Evolutionary conservation across 495 filamentous ascomycete species (phyloP).

Genomic region (Penicillium taxi): DNA sequence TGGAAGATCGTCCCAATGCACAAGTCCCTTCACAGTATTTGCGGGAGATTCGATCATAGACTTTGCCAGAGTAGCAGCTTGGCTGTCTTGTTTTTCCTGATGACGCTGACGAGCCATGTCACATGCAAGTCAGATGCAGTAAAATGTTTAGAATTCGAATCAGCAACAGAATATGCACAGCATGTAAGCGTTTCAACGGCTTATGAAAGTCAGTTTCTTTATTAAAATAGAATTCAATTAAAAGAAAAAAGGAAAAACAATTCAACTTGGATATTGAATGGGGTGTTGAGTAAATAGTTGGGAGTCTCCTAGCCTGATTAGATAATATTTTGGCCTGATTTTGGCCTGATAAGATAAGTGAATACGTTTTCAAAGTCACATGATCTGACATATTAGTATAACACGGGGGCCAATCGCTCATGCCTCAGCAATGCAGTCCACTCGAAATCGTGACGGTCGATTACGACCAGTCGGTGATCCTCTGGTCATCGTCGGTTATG

Average conservation of each 20-base stretch:
- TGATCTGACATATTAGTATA: too few species aligned
- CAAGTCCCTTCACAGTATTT: slow-evolving; percentile 27
- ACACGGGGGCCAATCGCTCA: too few species aligned
- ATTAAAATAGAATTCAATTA: background rate
- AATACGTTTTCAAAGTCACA: too few species aligned
- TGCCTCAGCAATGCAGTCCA: slow-evolving; percentile 15
- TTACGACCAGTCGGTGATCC: slow-evolving; percentile 68
- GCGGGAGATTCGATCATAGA: slow-evolving; percentile 12
- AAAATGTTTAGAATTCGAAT: slow-evolving; percentile 9
- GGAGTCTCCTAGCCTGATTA: too few species aligned
- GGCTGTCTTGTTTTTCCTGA: slow-evolving; percentile 14
- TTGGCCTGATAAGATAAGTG: too few species aligned
- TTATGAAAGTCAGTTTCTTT: background rate
- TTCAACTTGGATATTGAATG: slow-evolving; percentile 4
- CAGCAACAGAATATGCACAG: slow-evolving; percentile 12
- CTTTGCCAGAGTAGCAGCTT: background rate
- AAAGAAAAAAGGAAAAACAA: slow-evolving; percentile 5
- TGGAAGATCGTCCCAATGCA: slow-evolving; percentile 58
- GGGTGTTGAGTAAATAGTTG: slow-evolving; percentile 23
- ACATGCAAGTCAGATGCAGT: slow-evolving; percentile 18
- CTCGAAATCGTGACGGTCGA: slow-evolving; percentile 45
- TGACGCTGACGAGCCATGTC: slow-evolving; percentile 36
- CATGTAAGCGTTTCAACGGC: slow-evolving; percentile 10
- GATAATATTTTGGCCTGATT: too few species aligned
- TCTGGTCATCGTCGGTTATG: slow-evolving; percentile 68